Conservation (phyloP, 1,284 basidiomycete genomes). For the Phylloboletellus chloephorus region DNA sequence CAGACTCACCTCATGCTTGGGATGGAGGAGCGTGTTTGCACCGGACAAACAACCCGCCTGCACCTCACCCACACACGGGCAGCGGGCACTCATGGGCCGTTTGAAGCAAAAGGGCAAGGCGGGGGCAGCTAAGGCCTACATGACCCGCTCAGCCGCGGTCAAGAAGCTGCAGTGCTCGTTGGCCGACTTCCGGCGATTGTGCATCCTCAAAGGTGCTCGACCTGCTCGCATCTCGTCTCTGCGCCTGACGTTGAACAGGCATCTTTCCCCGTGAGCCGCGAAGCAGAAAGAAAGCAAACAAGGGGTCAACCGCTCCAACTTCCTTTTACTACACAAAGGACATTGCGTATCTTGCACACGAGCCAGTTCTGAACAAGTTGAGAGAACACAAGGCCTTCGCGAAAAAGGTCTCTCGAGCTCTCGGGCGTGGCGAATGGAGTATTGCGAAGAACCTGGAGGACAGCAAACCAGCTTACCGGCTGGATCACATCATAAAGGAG, state of each 20-base stretch:
- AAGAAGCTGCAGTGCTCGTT: slow-evolving; percentile 95
- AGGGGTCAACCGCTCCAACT: slow-evolving; percentile 93
- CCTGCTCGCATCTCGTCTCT: slow-evolving; percentile 1
- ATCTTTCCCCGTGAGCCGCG: slow-evolving; percentile 97
- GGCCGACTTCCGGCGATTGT: slow-evolving; percentile 94
- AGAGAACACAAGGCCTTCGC: slow-evolving; percentile 98
- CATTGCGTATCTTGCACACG: slow-evolving; percentile 95
- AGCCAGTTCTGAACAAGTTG: slow-evolving; percentile 92
- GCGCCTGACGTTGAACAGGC: slow-evolving; percentile 44
- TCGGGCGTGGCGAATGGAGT: slow-evolving; percentile 93
- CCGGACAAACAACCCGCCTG: slow-evolving; percentile 24
- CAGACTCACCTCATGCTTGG: slow-evolving; percentile 28
- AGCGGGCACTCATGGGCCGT: slow-evolving; percentile 64
- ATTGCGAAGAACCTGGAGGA: slow-evolving; percentile 93
- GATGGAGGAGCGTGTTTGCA: slow-evolving; percentile 25
- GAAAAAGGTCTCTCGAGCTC: slow-evolving; percentile 91
- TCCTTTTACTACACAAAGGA: slow-evolving; percentile 99
- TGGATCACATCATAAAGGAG: slow-evolving; percentile 99
- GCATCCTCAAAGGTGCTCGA: slow-evolving; percentile 89
- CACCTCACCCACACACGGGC: background rate
- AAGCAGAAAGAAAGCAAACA: slow-evolving; percentile 92
- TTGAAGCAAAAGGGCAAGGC: slow-evolving; percentile 87
- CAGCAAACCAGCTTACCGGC: slow-evolving; percentile 79
- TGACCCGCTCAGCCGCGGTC: slow-evolving; percentile 86
- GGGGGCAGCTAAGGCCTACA: slow-evolving; percentile 92